Percentiles rank a stretch among this genome's conserved stretches.
Evolutionary conservation across 371 early-diverging fungal genomes (phyloP).

Genomic region (Mortierella sp.): DNA sequence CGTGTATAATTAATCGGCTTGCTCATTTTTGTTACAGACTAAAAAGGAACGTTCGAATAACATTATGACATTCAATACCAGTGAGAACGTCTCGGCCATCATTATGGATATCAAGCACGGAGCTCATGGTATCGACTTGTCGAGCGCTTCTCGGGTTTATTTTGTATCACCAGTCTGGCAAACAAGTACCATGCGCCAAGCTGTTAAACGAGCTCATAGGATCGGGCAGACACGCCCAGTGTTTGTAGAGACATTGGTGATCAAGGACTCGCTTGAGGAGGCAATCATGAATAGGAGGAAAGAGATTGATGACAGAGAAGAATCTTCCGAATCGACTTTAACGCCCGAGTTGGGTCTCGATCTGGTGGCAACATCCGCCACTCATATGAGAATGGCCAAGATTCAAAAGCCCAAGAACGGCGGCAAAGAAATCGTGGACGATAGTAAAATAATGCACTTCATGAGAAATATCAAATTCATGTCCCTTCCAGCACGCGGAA

Average conservation of each 20-base stretch:
- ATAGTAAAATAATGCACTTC: conserved; percentile 29
- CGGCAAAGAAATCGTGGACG: conserved; percentile 23
- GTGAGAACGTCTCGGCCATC: conserved; percentile 70
- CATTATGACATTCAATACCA: conserved; percentile 82
- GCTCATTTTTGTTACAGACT: conserved; percentile 33
- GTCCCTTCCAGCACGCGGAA: conserved; percentile 6
- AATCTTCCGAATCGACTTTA: neutral
- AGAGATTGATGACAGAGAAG: conserved; percentile 40
- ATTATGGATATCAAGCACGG: conserved; percentile 76
- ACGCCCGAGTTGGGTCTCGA: neutral
- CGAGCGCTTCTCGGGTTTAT: conserved; percentile 77
- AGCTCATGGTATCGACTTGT: conserved; percentile 82
- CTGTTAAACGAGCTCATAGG: conserved; percentile 92
- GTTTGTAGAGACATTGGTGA: conserved; percentile 81
- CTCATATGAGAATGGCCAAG: neutral
- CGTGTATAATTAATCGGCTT: too few species aligned
- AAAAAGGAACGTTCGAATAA: conserved; percentile 68
- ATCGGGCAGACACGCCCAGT: conserved; percentile 88
- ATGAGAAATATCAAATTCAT: conserved; percentile 32
- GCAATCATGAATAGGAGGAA: conserved; percentile 61
- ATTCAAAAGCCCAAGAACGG: neutral
- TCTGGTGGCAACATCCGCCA: neutral
- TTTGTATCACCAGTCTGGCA: conserved; percentile 82
- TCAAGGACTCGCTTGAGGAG: conserved; percentile 80
- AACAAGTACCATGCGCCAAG: conserved; percentile 74